Percentiles rank a stretch among this genome's conserved stretches.
These are phyloP conservation scores for Penicillium sp. DNA, from an alignment of 2,329 filamentous ascomycete genomes.

Conservation along the genomic window DNA sequence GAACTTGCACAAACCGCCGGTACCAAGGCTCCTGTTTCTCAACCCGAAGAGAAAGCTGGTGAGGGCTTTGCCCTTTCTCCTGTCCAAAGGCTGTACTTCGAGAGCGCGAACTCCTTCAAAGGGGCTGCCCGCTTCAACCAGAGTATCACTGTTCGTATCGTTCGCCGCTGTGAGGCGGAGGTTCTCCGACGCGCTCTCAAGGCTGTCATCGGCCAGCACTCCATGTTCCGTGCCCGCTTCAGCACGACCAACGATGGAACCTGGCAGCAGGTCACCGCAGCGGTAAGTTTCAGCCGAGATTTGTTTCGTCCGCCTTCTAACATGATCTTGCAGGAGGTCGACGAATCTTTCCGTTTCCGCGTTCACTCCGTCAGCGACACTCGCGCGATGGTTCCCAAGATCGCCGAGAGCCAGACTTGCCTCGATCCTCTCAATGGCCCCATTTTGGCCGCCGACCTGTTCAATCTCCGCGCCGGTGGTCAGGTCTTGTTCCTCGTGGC, in stretches of 20 bases:
- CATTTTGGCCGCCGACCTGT: conserved; percentile 40
- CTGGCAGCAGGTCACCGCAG: conserved; percentile 30
- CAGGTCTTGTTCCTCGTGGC: conserved; percentile 31
- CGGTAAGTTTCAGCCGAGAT: conserved; percentile 17
- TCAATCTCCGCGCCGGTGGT: conserved; percentile 35
- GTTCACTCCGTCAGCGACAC: conserved; percentile 25
- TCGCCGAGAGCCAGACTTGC: conserved; percentile 32
- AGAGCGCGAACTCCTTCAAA: conserved; percentile 21
- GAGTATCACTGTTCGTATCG: conserved; percentile 33
- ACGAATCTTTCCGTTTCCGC: conserved; percentile 33
- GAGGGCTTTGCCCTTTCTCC: conserved; percentile 34
- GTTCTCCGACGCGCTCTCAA: conserved; percentile 28
- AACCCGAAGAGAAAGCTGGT: conserved; percentile 26
- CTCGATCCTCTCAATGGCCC: conserved; percentile 35
- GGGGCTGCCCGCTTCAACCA: conserved; percentile 33
- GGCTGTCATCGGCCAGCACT: conserved; percentile 32
- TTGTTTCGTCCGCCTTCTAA: background rate
- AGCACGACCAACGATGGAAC: conserved; percentile 16
- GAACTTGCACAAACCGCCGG: conserved; percentile 30
- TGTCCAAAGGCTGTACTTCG: conserved; percentile 35
- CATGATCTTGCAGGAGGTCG: conserved; percentile 28
- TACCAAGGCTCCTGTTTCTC: conserved; percentile 15
- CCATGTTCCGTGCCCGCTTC: conserved; percentile 37
- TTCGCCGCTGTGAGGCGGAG: conserved; percentile 24
- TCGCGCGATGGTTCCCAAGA: conserved; percentile 26